Conservation (phyloP, 495 filamentous ascomycete genomes). For the Talaromyces liani region DNA sequence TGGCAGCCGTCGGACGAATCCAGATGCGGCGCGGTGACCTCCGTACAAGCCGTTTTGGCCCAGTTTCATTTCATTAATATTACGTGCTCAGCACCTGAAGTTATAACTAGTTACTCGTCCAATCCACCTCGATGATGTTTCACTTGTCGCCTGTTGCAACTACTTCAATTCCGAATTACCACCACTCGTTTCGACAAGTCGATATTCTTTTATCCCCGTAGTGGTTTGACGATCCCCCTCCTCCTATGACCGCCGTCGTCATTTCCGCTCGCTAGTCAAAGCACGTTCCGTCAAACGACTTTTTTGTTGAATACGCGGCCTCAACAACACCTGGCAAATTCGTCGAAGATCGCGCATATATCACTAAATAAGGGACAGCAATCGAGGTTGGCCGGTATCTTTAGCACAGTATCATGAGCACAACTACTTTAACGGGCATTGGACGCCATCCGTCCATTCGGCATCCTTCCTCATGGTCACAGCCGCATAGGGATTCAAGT, state of each 20-base stretch:
- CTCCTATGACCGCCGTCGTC: neutral
- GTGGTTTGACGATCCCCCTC: neutral
- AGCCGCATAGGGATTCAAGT: slow-evolving; percentile 20
- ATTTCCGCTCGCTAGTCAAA: neutral
- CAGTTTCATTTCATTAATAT: neutral
- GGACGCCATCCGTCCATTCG: slow-evolving; percentile 38
- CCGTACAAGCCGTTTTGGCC: slow-evolving; percentile 1
- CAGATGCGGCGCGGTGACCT: neutral
- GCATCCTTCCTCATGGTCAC: slow-evolving; percentile 32
- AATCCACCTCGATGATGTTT: neutral
- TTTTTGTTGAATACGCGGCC: neutral
- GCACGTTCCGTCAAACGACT: neutral
- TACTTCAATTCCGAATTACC: neutral
- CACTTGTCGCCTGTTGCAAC: neutral
- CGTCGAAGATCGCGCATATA: neutral
- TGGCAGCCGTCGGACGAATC: neutral
- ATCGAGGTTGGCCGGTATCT: neutral
- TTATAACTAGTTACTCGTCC: neutral
- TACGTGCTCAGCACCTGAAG: neutral
- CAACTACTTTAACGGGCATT: slow-evolving; percentile 37
- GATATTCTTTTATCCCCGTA: neutral
- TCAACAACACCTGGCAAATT: neutral
- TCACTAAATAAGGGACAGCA: neutral
- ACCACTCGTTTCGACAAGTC: neutral
- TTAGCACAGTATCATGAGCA: slow-evolving; percentile 23